Evolutionary conservation across 345 rosid species (phyloP), one percentile per base, ranked within the genome.

Genomic region (Eutrema yunnanense): DNA sequence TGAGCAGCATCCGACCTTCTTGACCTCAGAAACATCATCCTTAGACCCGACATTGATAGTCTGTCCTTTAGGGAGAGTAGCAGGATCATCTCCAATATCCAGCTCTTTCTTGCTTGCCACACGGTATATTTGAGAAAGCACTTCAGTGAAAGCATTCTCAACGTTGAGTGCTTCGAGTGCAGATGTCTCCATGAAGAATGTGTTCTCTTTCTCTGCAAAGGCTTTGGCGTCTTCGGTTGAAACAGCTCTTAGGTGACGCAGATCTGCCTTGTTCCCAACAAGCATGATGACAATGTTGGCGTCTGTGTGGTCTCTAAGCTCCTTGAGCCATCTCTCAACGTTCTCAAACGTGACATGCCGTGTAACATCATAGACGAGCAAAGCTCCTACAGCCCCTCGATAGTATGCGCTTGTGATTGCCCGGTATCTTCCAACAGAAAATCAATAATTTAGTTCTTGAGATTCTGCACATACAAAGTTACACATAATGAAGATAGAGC

Each of bases 321-420:
- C 98, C 82, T 89, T 92, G 60, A 89, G 76, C 98, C 98, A 92
- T 72, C 98, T 88, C 73, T 89, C 90, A 22, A 88, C 90, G 58
- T 92, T 92, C 82, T 16, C 16, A 16, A 16, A 16, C 16, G 16
- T 16, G 16, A 16, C 16, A 16, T 16, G 16, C 16, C 16, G 16
- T 16, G 16, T 16, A 16, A 16, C 16, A 16, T 16, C 16, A 16
- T 16, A 16, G 16, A 16, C 16, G 16, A 16, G 16, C 16, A 16
- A 16, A 16, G 16, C 16, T 16, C 16, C 16, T 16, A 16, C 16
- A 16, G 16, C 16, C 16, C 16, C 16, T 16, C 16, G 16, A 16
- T 16, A 16, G 16, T 16, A 16, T 16, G 16, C 16, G 16, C 16
- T 16, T 16, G 16, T 16, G 16, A 16, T 16, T 16, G 16, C 16